Evolutionary conservation across 495 filamentous ascomycete species (phyloP).

Genomic region (Aspergillus sclerotioniger): DNA sequence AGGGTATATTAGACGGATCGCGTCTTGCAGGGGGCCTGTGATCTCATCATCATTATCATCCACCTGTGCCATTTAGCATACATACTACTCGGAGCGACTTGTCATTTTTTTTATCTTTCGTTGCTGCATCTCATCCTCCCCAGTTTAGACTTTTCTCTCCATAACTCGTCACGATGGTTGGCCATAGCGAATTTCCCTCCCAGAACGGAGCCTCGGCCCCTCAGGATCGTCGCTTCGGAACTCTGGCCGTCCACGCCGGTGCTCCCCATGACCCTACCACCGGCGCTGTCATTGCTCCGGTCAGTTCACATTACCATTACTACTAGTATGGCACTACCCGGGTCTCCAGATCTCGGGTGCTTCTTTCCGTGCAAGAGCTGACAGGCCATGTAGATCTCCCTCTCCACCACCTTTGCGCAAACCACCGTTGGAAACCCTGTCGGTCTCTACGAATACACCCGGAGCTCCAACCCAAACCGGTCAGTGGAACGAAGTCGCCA

Average conservation of each 20-base stretch:
- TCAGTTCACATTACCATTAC: slow-evolving; percentile 32
- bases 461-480: slow-evolving; percentile 91
- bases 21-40: neutral
- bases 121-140: neutral
- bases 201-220: slow-evolving; percentile 25
- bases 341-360: neutral
- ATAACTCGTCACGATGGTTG: slow-evolving; percentile 22
- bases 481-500: slow-evolving; percentile 18
- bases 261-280: slow-evolving; percentile 84
- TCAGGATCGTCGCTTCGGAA: slow-evolving; percentile 75
- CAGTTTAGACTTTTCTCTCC: neutral
- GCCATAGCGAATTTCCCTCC: slow-evolving; percentile 14
- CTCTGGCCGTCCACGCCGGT: slow-evolving; percentile 90
- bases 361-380: slow-evolving; percentile 11
- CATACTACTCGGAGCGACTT: neutral
- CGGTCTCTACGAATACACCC: slow-evolving; percentile 84
- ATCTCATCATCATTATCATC: neutral
- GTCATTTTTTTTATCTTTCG: neutral
- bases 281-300: slow-evolving; percentile 89
- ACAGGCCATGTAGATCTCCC: slow-evolving; percentile 65
- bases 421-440: slow-evolving; percentile 79
- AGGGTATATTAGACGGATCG: neutral
- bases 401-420: slow-evolving; percentile 93
- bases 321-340: too few relatives aligned
- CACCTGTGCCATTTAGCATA: neutral